Percentiles rank a stretch among this genome's conserved stretches.
Conservation (phyloP, 495 filamentous ascomycete species). For the Oleoguttula mirabilis region DNA sequence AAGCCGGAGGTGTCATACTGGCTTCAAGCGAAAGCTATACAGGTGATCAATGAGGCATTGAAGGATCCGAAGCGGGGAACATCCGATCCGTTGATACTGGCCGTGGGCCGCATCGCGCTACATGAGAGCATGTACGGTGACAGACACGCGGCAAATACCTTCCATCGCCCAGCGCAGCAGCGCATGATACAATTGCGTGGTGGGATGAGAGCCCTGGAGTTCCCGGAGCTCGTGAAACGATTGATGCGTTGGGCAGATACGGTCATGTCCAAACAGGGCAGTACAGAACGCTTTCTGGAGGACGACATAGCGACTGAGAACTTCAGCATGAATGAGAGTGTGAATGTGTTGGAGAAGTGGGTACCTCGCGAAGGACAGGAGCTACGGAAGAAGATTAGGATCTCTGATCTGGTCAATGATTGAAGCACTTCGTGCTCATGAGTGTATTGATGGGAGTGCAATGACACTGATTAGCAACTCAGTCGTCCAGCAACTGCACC, state of each 20-base stretch:
- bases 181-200: slow-evolving; percentile 17
- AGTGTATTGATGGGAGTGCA: too few relatives aligned
- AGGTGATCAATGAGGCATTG: slow-evolving; percentile 14
- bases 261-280: slow-evolving; percentile 11
- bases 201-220: slow-evolving; percentile 10
- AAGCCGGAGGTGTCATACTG: slow-evolving; percentile 4
- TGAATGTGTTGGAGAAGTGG: slow-evolving; percentile 8
- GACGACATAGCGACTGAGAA: slow-evolving; percentile 6
- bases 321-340: slow-evolving; percentile 5
- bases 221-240: slow-evolving; percentile 18
- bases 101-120: slow-evolving; percentile 14
- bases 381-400: slow-evolving; percentile 12
- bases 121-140: slow-evolving; percentile 13
- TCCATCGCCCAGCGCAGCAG: slow-evolving; percentile 14
- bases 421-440: too few relatives aligned
- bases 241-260: slow-evolving; percentile 14
- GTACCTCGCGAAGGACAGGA: slow-evolving; percentile 7
- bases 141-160: slow-evolving; percentile 4
- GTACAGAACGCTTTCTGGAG: slow-evolving; percentile 13
- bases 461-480: too few relatives aligned
- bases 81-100: slow-evolving; percentile 12
- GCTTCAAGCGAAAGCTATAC: slow-evolving; percentile 11
- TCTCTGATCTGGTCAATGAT: slow-evolving; percentile 11
- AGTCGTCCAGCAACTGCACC: slow-evolving; percentile 23
- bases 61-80: slow-evolving; percentile 11